Percentiles rank a stretch among this genome's conserved stretches.
Evolutionary conservation across 139 green algal genomes (phyloP).

Genomic region (Limnomonas spitsbergensis): DNA sequence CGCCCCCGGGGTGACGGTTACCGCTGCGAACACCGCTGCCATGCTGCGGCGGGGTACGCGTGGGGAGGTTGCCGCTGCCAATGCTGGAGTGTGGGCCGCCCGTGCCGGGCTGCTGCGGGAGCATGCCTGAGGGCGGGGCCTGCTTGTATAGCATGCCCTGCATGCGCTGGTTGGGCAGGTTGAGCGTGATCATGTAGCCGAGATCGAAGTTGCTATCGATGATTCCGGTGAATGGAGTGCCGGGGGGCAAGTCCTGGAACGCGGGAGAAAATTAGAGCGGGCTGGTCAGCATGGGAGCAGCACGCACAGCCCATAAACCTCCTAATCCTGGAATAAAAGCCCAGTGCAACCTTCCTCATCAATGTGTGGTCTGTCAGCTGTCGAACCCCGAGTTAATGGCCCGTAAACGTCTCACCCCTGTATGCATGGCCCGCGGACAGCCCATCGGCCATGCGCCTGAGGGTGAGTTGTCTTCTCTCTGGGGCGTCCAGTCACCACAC

Average conservation of each 20-base stretch:
- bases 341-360: no score
- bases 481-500: no score
- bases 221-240: neutral
- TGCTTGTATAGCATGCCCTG: slow-evolving; percentile 15
- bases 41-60: no score
- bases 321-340: no score
- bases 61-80: neutral
- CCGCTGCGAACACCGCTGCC: neutral
- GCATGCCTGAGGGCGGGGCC: neutral
- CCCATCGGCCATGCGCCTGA: no score
- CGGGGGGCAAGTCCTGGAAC: neutral
- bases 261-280: neutral
- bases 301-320: neutral
- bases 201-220: slow-evolving; percentile 7
- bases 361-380: no score
- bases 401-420: no score
- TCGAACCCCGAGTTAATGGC: no score
- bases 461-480: no score
- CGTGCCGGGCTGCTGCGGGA: neutral
- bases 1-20: neutral
- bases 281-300: neutral
- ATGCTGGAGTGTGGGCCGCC: neutral
- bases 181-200: slow-evolving; percentile 14
- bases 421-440: no score
- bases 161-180: neutral